Evolutionary conservation across 345 rosid species (phyloP).

Genomic region (Eucalyptus coolabah): DNA sequence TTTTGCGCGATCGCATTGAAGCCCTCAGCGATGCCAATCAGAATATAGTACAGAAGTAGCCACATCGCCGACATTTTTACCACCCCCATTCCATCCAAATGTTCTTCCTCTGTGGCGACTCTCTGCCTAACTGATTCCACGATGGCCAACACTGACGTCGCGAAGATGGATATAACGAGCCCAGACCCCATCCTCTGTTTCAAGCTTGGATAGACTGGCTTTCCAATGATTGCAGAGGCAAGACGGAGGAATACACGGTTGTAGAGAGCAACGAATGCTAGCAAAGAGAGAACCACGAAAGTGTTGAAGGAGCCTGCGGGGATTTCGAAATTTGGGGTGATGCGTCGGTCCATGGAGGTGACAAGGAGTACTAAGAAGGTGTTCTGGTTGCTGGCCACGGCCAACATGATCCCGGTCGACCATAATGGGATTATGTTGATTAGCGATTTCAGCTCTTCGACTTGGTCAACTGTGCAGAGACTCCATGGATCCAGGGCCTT

Average conservation of each 20-base stretch:
- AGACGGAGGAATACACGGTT: conserved; percentile 51
- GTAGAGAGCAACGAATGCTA: conserved; percentile 39
- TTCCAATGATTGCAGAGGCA: conserved; percentile 55
- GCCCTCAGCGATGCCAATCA: conserved; percentile 65
- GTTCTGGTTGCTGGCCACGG: conserved; percentile 41
- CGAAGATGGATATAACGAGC: conserved; percentile 26
- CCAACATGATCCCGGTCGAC: conserved; percentile 66
- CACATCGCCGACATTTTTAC: conserved; percentile 60
- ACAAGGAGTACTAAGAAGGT: conserved; percentile 56
- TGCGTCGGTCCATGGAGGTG: conserved; percentile 55
- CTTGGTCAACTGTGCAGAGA: conserved; percentile 66
- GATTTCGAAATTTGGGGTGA: conserved; percentile 40
- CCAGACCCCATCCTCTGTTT: conserved; percentile 74
- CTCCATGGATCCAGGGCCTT: conserved; percentile 53
- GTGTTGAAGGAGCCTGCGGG: conserved; percentile 62
- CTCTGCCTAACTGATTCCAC: conserved; percentile 30
- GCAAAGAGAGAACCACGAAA: conserved; percentile 35
- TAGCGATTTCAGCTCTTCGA: conserved; percentile 68
- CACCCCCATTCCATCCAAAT: conserved; percentile 10
- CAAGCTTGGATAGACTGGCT: conserved; percentile 31
- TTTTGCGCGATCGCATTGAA: conserved; percentile 60
- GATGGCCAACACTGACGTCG: conserved; percentile 41
- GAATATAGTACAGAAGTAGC: conserved; percentile 44
- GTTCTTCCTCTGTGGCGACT: conserved; percentile 6
- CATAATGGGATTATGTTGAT: conserved; percentile 57